These are phyloP conservation scores for Mariannaea elegans DNA, from an alignment of 2,329 filamentous ascomycete species.

Conservation along the genomic window DNA sequence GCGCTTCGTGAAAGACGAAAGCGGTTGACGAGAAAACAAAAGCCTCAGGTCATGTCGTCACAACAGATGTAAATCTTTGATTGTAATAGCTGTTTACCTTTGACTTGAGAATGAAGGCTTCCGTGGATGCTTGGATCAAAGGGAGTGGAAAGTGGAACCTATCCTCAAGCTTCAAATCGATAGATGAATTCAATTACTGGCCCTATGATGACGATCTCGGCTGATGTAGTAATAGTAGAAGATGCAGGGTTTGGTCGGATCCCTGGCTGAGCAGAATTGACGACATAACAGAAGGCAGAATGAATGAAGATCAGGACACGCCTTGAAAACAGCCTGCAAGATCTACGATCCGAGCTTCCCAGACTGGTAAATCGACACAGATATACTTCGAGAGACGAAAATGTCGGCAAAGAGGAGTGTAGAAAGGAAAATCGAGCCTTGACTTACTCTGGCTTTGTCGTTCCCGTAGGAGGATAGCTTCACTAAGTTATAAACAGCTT, in stretches of 20 bases:
- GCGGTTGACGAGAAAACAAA: constrained; percentile 28
- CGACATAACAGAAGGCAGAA: background rate
- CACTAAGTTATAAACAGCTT: too few relatives aligned
- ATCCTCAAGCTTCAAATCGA: background rate
- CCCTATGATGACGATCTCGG: constrained; percentile 26
- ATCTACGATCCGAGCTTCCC: constrained; percentile 10
- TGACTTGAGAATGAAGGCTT: too few relatives aligned
- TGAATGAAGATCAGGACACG: constrained; percentile 30
- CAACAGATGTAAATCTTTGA: too few relatives aligned
- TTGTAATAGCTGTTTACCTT: too few relatives aligned
- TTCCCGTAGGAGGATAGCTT: too few relatives aligned
- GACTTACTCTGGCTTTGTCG: too few relatives aligned
- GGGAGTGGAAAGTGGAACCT: constrained; percentile 36
- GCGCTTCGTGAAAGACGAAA: background rate
- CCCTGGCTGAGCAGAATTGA: too few relatives aligned
- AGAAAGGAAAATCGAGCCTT: too few relatives aligned
- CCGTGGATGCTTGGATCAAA: too few relatives aligned
- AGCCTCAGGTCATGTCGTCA: too few relatives aligned
- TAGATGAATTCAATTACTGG: background rate
- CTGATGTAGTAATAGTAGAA: constrained; percentile 1
- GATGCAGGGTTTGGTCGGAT: background rate
- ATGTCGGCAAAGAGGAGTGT: too few relatives aligned
- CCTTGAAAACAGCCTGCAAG: constrained; percentile 22
- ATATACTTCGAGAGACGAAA: too few relatives aligned
- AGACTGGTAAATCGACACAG: background rate